Evolutionary conservation across 2,329 filamentous ascomycete genomes (phyloP).

Genomic region (Huntiella omanensis): DNA sequence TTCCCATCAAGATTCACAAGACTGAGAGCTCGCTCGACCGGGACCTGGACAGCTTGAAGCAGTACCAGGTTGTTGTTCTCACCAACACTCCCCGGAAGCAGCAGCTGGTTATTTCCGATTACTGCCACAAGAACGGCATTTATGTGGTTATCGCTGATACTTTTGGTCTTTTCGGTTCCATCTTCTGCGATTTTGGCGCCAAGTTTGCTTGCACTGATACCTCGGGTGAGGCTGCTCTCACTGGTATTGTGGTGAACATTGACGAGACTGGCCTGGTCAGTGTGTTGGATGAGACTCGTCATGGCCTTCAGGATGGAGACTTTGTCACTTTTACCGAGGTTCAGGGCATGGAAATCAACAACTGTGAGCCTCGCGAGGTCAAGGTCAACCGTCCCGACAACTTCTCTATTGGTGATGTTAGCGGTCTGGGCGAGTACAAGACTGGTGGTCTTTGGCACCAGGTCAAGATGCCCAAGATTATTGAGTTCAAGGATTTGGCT

Average conservation of each 20-base stretch:
- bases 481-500: conserved; percentile 72
- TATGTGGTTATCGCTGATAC: conserved; percentile 77
- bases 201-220: conserved; percentile 81
- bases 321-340: conserved; percentile 89
- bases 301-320: conserved; percentile 90
- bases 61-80: conserved; percentile 82
- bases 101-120: conserved; percentile 73
- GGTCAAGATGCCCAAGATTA: conserved; percentile 93
- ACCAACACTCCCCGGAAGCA: conserved; percentile 66
- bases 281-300: conserved; percentile 80
- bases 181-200: conserved; percentile 95
- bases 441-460: conserved; percentile 81
- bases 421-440: conserved; percentile 68
- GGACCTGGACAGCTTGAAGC: conserved; percentile 65
- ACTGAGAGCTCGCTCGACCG: conserved; percentile 45
- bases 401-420: conserved; percentile 90
- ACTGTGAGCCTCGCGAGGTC: conserved; percentile 68
- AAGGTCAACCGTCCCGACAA: conserved; percentile 92
- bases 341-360: conserved; percentile 85
- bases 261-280: conserved; percentile 82
- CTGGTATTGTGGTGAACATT: conserved; percentile 77
- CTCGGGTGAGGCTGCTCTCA: conserved; percentile 73
- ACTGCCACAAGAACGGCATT: conserved; percentile 85
- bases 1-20: conserved; percentile 64
- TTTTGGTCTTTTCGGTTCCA: conserved; percentile 81